phyloP scores from a whole-genome alignment of 176 grass and related monocot genomes.

The Leersia perrieri region DNA sequence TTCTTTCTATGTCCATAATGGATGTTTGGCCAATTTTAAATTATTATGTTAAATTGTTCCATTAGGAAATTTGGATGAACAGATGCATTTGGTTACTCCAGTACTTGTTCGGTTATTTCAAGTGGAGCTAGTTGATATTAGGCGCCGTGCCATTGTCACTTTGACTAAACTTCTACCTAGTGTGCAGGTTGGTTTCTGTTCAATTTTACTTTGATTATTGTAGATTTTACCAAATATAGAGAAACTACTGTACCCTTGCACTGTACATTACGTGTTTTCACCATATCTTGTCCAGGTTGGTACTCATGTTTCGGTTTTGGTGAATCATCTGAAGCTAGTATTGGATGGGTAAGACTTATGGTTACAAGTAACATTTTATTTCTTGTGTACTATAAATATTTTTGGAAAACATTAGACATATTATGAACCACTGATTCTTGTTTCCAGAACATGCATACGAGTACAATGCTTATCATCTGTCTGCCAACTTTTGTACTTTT shows the following conservation, averaged over 20 bases:
- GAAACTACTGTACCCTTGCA: constrained; percentile 26
- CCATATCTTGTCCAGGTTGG: constrained; percentile 64
- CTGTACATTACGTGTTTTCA: not conserved
- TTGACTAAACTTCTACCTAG: constrained; percentile 90
- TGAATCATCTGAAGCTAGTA: constrained; percentile 94
- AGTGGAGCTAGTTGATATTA: constrained; percentile 87
- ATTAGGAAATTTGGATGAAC: constrained; percentile 93
- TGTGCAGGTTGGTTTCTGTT: constrained; percentile 82
- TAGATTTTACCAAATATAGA: constrained; percentile 20
- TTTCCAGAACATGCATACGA: constrained; percentile 8
- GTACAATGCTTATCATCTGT: not conserved
- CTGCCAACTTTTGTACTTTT: not conserved
- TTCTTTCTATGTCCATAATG: constrained; percentile 1
- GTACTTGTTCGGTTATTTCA: constrained; percentile 97
- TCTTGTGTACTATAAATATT: too few relatives aligned
- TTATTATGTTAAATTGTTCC: not conserved
- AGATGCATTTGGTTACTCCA: constrained; percentile 96
- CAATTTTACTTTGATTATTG: constrained; percentile 14
- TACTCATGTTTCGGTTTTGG: constrained; percentile 90
- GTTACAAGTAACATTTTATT: too few relatives aligned
- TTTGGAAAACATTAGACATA: too few relatives aligned
- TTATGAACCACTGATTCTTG: not conserved
- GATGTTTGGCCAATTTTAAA: constrained; percentile 22
- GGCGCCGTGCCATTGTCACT: constrained; percentile 71
- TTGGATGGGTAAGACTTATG: constrained; percentile 89